Evolutionary conservation across 176 grass and related monocot genomes (phyloP).

Genomic region (Chrysopogon serrulatus): DNA sequence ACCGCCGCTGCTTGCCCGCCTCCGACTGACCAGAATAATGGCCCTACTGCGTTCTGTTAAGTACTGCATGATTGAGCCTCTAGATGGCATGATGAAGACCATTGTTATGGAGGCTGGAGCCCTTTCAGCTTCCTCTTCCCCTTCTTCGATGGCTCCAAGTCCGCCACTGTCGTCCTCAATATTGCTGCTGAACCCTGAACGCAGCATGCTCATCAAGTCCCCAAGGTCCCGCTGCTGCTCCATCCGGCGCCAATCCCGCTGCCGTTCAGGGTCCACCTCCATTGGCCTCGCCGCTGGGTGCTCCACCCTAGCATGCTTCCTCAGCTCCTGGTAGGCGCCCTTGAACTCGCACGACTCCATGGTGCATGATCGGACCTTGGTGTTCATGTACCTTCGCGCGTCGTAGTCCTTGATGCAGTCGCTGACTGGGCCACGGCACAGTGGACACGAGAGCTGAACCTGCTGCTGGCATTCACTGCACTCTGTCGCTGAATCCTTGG

Average conservation of each 20-base stretch:
- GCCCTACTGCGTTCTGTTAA: conserved; percentile 16
- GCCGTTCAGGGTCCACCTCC: conserved; percentile 76
- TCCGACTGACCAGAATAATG: conserved; percentile 27
- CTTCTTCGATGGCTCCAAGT: conserved; percentile 12
- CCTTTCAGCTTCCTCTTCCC: conserved; percentile 38
- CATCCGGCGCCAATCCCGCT: conserved; percentile 72
- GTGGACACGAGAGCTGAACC: conserved; percentile 43
- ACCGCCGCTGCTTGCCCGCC: not conserved
- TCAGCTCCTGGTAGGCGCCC: conserved; percentile 64
- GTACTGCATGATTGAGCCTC: conserved; percentile 20
- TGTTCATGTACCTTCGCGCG: conserved; percentile 65
- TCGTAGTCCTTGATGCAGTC: conserved; percentile 55
- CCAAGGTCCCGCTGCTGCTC: conserved; percentile 81
- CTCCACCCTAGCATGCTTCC: conserved; percentile 69
- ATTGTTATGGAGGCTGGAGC: conserved; percentile 41
- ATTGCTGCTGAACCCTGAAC: conserved; percentile 33
- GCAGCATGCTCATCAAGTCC: conserved; percentile 85
- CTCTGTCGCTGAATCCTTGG: conserved; percentile 34
- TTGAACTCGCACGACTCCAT: conserved; percentile 63
- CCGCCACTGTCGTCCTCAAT: not conserved
- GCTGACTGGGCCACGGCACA: conserved; percentile 69
- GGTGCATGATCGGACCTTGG: conserved; percentile 56
- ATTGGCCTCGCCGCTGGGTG: conserved; percentile 59
- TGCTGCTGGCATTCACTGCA: conserved; percentile 32
- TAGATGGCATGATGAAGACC: conserved; percentile 55